Conservation (phyloP, 768 basidiomycete genomes). For the Russula olivacea region DNA sequence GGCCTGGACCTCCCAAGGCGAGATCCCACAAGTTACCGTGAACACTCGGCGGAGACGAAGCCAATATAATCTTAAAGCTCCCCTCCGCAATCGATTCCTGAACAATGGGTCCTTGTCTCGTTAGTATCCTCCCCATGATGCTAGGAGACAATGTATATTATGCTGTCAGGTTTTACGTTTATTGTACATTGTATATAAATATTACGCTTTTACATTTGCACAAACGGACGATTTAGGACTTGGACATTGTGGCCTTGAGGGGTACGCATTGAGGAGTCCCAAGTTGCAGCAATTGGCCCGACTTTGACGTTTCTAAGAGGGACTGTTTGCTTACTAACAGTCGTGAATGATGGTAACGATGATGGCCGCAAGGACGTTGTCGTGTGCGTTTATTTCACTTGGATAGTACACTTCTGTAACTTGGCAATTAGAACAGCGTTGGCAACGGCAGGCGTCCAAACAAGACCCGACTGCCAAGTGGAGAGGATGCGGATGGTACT, state of each 20-base stretch:
- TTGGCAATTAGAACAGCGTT: not conserved
- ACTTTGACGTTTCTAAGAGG: too few relatives aligned
- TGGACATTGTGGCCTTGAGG: not conserved
- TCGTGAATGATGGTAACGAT: too few relatives aligned
- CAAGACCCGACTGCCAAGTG: too few relatives aligned
- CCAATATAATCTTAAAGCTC: not conserved
- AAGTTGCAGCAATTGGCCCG: too few relatives aligned
- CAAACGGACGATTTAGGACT: not conserved
- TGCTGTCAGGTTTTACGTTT: not conserved
- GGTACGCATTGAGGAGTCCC: not conserved
- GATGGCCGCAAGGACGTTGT: not conserved
- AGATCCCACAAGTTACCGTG: constrained; percentile 9
- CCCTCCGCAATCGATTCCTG: not conserved
- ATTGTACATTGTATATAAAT: constrained; percentile 4
- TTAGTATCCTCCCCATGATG: not conserved
- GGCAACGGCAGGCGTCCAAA: not conserved
- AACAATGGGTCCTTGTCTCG: not conserved
- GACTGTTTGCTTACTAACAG: too few relatives aligned
- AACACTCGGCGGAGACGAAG: constrained; percentile 9
- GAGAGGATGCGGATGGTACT: not conserved
- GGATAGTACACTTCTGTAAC: not conserved
- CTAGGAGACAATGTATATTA: not conserved
- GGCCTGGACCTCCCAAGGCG: constrained; percentile 9
- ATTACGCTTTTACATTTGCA: not conserved
- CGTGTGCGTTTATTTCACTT: not conserved